Conservation (phyloP, 2,329 filamentous ascomycete species). For the Pestalotiopsis fici region DNA sequence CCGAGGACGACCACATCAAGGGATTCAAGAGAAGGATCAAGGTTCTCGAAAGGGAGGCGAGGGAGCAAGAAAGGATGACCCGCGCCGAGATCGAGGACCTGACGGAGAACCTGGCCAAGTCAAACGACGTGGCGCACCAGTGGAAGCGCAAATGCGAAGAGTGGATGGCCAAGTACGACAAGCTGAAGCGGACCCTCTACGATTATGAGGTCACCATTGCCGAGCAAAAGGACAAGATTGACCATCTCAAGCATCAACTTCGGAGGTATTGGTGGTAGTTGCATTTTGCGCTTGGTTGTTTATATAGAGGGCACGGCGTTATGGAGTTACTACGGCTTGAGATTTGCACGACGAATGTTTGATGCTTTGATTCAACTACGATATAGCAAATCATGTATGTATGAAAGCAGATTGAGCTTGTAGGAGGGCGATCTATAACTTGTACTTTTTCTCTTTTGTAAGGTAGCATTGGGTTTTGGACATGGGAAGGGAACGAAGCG, state of each 20-base stretch:
- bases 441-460: background rate
- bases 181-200: conserved; percentile 11
- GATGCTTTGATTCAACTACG: background rate
- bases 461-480: background rate
- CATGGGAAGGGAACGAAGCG: background rate
- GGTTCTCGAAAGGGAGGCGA: conserved; percentile 19
- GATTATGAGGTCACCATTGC: conserved; percentile 9
- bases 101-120: conserved; percentile 16
- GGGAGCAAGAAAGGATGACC: conserved; percentile 15
- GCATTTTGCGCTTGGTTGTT: conserved; percentile 8
- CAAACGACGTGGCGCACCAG: conserved; percentile 15
- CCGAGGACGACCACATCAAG: conserved; percentile 16
- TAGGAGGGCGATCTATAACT: background rate
- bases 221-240: conserved; percentile 11
- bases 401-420: background rate
- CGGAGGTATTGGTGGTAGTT: conserved; percentile 14
- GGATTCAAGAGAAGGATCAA: conserved; percentile 18
- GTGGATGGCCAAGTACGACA: conserved; percentile 11
- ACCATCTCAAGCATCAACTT: conserved; percentile 9
- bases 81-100: conserved; percentile 1
- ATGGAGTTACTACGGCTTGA: background rate
- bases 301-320: background rate
- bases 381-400: background rate
- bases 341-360: background rate
- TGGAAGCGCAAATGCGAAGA: conserved; percentile 14